Evolutionary conservation across 169 alveolate species (phyloP), one percentile per base, ranked within the genome.

Genomic region (Plasmodium cynomolgi): DNA sequence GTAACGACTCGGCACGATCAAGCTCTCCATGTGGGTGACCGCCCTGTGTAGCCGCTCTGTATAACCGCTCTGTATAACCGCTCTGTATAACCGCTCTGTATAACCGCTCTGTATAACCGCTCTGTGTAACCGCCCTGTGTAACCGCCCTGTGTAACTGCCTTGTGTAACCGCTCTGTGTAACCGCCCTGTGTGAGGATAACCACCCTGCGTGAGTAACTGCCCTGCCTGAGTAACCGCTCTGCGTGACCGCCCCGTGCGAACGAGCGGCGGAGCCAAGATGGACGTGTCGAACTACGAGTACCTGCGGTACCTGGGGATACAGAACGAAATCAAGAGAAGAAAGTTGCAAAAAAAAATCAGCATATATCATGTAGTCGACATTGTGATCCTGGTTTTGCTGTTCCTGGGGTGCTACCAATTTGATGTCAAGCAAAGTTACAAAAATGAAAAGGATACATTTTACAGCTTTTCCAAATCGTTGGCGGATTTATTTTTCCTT

Each of bases 271-370:
- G 77, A 68, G n/a, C 31, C 20, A 88, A 88, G 82, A 88, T 88
- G 94, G 84, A 88, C 73, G 83, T 88, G 2, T 50, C 91, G 11
- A 88, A 80, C 29, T 88, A 88, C 17, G 94, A 88, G 29, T 88
- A 88, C 23, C 33, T 88, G 33, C 62, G 94, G 34, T 39, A 79
- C 26, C 72, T 79, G 13, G 88, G 94, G n/a, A 80, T 88, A 37
- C 23, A 88, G 26, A 88, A 88, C 56, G 94, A 88, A 58, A 13
- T 80, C 2, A 80, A 80, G 20, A 88, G 90, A 34, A 88, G 82
- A 31, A 88, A 33, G 47, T 33, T 47, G 31, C 23, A 88, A 7
- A 80, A 68, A 31, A 68, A 50, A n/a, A 58, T 79, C n/a, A 81
- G 31, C 33, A 88, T 88, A 79, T 88, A 88, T 68, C 94, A 88